A percentile compares a stretch with the other conserved stretches of the same genome.
phyloP scores from a whole-genome alignment of 2,329 filamentous ascomycete genomes.

The Dothistroma septosporum region DNA sequence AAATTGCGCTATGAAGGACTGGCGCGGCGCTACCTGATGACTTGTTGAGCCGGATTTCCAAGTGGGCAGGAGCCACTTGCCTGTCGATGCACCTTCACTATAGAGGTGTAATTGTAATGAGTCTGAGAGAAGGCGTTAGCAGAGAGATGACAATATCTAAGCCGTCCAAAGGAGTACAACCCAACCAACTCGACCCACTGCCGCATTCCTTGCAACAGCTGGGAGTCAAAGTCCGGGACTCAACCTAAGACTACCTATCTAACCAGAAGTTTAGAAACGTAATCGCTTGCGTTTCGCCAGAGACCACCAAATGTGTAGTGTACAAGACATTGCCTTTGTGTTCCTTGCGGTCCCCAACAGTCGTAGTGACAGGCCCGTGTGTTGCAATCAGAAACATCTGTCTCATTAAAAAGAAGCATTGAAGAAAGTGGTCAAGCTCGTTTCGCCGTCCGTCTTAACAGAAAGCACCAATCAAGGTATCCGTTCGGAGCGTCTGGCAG shows the following conservation, averaged over 20 bases:
- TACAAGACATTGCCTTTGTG: conserved; percentile 1
- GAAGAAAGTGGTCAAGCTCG: neutral
- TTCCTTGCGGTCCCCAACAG: neutral
- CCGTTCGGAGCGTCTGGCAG: neutral
- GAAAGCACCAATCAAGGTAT: conserved; percentile 8
- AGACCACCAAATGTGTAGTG: conserved; percentile 2
- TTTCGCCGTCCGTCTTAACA: neutral
- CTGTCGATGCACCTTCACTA: too few relatives aligned
- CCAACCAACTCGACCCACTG: conserved; percentile 14
- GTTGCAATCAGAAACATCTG: neutral
- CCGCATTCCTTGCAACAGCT: conserved; percentile 5
- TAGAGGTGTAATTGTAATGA: too few relatives aligned
- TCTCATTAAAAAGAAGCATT: neutral
- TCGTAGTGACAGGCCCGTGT: conserved; percentile 5
- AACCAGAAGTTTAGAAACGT: neutral
- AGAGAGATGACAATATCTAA: neutral
- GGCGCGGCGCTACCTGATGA: neutral
- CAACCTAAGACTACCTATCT: conserved; percentile 20
- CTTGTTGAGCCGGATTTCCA: neutral
- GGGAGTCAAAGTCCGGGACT: conserved; percentile 21
- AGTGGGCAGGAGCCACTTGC: neutral
- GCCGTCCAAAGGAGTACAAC: conserved; percentile 20
- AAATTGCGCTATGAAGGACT: neutral
- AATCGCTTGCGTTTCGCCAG: conserved; percentile 3
- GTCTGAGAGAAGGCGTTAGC: neutral